These are phyloP conservation scores for Paulinella micropora DNA, from an alignment of 78 protist genomes.

Conservation along the genomic window DNA sequence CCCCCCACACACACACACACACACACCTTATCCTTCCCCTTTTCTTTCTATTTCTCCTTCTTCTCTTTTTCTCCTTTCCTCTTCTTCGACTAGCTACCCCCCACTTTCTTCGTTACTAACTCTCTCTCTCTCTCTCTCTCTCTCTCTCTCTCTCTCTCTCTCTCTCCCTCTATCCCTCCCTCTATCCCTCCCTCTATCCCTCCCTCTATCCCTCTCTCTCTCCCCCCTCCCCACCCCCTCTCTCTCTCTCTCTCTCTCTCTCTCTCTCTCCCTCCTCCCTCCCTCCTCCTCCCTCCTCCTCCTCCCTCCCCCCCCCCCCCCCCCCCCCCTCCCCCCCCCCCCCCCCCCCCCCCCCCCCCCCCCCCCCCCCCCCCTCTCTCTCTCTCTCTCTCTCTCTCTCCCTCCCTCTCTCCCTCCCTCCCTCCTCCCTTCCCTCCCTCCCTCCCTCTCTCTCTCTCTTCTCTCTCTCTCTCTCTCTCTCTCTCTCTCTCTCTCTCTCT, in stretches of 20 bases:
- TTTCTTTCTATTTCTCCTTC: no score
- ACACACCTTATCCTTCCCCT: no score
- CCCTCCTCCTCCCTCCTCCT: neutral
- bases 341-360: neutral
- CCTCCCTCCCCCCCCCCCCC: neutral
- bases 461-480: neutral
- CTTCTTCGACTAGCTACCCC: neutral
- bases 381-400: neutral
- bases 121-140: no score
- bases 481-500: neutral
- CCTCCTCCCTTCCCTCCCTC: neutral
- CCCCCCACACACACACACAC: no score
- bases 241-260: neutral
- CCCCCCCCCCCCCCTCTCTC: no score
- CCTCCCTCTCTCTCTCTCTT: no score
- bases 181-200: no score
- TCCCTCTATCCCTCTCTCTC: no score
- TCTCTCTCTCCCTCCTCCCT: no score
- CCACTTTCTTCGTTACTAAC: no score
- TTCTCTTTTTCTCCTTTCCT: neutral
- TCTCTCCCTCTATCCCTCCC: no score
- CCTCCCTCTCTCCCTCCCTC: neutral
- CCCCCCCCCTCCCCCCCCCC: neutral
- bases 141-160: neutral
- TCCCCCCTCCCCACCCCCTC: neutral